These are phyloP conservation scores for Kuraishia molischiana DNA, from an alignment of 805 yeast species.

Conservation along the genomic window DNA sequence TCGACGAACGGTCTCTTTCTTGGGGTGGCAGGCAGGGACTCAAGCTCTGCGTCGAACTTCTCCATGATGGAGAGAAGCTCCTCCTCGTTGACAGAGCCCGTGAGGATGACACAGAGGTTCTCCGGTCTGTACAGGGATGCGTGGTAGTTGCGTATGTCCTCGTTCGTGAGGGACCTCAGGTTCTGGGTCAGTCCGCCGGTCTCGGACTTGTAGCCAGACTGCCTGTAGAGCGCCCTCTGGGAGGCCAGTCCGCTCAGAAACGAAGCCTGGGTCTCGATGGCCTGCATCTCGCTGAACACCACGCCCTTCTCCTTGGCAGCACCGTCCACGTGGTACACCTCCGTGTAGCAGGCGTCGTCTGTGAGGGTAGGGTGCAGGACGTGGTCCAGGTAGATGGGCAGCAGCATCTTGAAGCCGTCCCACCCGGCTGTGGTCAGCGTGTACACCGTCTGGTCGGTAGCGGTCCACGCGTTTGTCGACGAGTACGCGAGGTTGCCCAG, in stretches of 20 bases:
- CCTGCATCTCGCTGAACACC: slow-evolving; percentile 96
- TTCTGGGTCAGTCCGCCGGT: slow-evolving; percentile 87
- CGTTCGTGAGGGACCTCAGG: slow-evolving; percentile 61
- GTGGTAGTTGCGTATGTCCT: slow-evolving; percentile 72
- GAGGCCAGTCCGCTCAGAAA: slow-evolving; percentile 51
- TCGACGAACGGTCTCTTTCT: slow-evolving; percentile 75
- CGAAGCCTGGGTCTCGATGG: slow-evolving; percentile 72
- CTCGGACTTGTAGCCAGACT: slow-evolving; percentile 83
- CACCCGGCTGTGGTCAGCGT: slow-evolving; percentile 91
- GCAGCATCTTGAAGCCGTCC: slow-evolving; percentile 78
- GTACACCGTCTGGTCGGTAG: slow-evolving; percentile 90
- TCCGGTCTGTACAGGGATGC: slow-evolving; percentile 64
- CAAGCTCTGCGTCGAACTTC: slow-evolving; percentile 48
- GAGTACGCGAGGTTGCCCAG: slow-evolving; percentile 80
- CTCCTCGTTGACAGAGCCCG: slow-evolving; percentile 75
- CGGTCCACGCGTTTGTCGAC: slow-evolving; percentile 94
- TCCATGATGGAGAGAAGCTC: slow-evolving; percentile 56
- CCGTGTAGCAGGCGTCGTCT: slow-evolving; percentile 86
- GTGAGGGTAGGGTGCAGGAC: slow-evolving; percentile 75
- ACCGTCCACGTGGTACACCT: slow-evolving; percentile 92
- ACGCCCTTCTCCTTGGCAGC: slow-evolving; percentile 90
- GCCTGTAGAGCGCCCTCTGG: slow-evolving; percentile 45
- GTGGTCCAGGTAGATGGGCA: slow-evolving; percentile 90
- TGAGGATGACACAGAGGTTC: slow-evolving; percentile 71
- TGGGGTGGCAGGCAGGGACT: slow-evolving; percentile 21